phyloP scores from a whole-genome alignment of 2,329 filamentous ascomycete species.

The Bimuria novae-zelandiae region DNA sequence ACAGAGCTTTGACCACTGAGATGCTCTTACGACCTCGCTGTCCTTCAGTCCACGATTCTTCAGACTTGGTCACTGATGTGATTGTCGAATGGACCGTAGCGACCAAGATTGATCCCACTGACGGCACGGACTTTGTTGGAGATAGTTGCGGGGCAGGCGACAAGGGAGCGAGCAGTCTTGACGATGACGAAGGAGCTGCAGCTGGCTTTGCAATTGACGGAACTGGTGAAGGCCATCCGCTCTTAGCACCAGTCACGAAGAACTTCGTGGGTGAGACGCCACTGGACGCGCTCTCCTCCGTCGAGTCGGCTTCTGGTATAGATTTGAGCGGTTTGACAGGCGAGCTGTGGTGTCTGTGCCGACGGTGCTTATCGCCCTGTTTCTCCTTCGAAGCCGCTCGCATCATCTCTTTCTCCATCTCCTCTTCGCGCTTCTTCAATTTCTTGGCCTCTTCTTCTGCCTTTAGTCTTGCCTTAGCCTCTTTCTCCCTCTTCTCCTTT shows the following conservation, averaged over 20 bases:
- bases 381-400: not conserved
- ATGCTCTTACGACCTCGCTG: not conserved
- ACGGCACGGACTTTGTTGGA: not conserved
- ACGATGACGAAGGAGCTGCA: constrained; percentile 4
- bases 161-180: constrained; percentile 10
- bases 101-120: not conserved
- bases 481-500: not conserved
- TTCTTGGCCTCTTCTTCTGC: not conserved
- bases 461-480: not conserved
- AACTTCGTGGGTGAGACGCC: constrained; percentile 23
- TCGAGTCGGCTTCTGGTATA: constrained; percentile 14
- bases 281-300: constrained; percentile 12
- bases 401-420: constrained; percentile 1
- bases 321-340: constrained; percentile 10
- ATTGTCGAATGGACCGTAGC: not conserved
- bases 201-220: not conserved
- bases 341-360: not conserved
- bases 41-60: not conserved
- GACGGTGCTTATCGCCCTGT: not conserved
- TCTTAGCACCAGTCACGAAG: constrained; percentile 27
- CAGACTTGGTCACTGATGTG: constrained; percentile 4
- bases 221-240: constrained; percentile 16
- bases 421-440: not conserved
- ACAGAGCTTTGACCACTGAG: not conserved
- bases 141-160: constrained; percentile 21